A percentile compares a stretch with the other conserved stretches of the same genome.
Conservation (phyloP, 257 asterid species). For the Thymus quinquecostatus region DNA sequence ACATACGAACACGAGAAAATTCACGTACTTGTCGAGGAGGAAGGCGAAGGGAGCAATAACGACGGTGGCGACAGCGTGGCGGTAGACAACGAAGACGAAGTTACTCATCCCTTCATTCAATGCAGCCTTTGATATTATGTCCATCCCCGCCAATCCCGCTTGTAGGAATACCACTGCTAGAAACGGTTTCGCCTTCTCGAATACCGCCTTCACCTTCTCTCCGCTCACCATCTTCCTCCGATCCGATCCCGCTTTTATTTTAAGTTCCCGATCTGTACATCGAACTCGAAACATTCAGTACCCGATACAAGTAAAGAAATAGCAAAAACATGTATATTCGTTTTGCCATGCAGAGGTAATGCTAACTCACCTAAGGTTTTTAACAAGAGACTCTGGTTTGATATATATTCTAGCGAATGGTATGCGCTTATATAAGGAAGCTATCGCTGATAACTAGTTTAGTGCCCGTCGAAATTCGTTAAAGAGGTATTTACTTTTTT, state of each 20-base stretch:
- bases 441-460: too few species aligned
- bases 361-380: neutral
- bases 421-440: too few species aligned
- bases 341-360: neutral
- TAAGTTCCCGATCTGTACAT: neutral
- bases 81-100: conserved; percentile 84
- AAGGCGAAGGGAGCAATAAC: conserved; percentile 87
- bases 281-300: too few species aligned
- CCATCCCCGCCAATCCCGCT: conserved; percentile 94
- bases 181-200: conserved; percentile 64
- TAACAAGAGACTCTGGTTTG: neutral
- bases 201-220: conserved; percentile 30
- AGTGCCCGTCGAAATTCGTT: too few species aligned
- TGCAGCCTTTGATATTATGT: conserved; percentile 81
- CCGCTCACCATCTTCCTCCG: conserved; percentile 27
- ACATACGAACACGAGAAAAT: too few species aligned
- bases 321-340: too few species aligned
- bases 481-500: too few species aligned
- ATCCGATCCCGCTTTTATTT: neutral
- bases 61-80: conserved; percentile 78
- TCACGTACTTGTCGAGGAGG: conserved; percentile 63
- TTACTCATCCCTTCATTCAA: conserved; percentile 95
- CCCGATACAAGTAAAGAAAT: too few species aligned
- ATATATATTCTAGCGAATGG: neutral
- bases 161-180: conserved; percentile 76